Evolutionary conservation across 805 yeast genomes (phyloP).

Genomic region (Metschnikowia similis): DNA sequence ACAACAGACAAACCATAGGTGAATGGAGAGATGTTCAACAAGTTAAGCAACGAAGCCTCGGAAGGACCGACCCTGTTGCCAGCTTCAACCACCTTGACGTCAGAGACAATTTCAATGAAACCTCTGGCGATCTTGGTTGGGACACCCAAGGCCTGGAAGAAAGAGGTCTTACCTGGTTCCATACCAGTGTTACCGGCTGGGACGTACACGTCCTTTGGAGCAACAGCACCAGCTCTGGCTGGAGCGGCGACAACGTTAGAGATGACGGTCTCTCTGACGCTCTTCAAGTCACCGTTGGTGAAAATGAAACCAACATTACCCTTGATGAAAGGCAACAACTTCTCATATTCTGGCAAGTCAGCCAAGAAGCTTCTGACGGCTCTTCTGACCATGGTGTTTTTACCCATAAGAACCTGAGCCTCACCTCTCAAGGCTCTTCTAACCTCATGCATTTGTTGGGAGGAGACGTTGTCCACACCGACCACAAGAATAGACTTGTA

Average conservation of each 20-base stretch:
- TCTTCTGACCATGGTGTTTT: conserved; percentile 99
- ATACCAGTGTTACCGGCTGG: conserved; percentile 99
- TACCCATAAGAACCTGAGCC: conserved; percentile 98
- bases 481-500: conserved; percentile 98
- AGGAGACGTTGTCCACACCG: conserved; percentile 99
- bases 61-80: conserved; percentile 95
- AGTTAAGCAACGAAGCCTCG: conserved; percentile 97
- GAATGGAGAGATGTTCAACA: conserved; percentile 99
- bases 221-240: conserved; percentile 99
- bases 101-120: conserved; percentile 98
- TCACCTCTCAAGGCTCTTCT: conserved; percentile 94
- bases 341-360: conserved; percentile 96
- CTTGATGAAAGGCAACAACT: conserved; percentile 86
- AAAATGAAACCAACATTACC: conserved; percentile 99
- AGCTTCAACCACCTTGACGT: conserved; percentile 89
- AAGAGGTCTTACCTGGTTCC: conserved; percentile 99
- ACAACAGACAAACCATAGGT: conserved; percentile 96
- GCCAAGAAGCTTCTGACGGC: conserved; percentile 94
- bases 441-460: conserved; percentile 99
- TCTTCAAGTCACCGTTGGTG: conserved; percentile 94
- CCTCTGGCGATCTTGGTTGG: conserved; percentile 99
- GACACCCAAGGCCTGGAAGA: conserved; percentile 99
- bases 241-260: conserved; percentile 99
- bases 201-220: conserved; percentile 96
- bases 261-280: conserved; percentile 81